Base-by-base conservation (phyloP, 805 yeast genomes). In the Hanseniaspora jakobsenii region DNA sequence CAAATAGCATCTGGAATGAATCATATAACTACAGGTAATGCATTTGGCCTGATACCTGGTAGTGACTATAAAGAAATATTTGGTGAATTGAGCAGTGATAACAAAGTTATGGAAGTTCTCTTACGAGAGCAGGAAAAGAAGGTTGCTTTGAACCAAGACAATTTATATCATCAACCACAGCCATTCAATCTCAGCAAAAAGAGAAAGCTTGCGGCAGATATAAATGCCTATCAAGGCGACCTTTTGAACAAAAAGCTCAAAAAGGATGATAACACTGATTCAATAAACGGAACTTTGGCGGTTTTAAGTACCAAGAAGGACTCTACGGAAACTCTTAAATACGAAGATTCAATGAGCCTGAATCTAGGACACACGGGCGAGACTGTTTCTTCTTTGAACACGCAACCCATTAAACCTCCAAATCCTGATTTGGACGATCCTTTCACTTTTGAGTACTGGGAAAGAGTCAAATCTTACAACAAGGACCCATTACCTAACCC, bases 1-100 rank as follows among this genome's bases (percentile, higher is more conserved):
- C 38, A 42, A 22, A 34, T 35, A 8, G 21, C 32, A 10, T 28
- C 32, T 9, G 46, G 46, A 28, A 42, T 42, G 46, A 42, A 32
- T 13, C 37, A 42, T 18, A 42, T 42, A 13, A 42, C 46, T 18
- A 42, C 46, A 5, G 46, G 46, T 5, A 42, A 42, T 23, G 39
- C 46, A 1, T n/a, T 35, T 8, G 46, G 46, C 4, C 10, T 42
- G 18, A 4, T 42, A 7, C 37, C 39, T 13, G n/a, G 39, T 7
- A 22, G 23, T 17, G 46, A 42, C 14, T 42, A 35, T 23, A 42
- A 35, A 21, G 26, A 24, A 14, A 17, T 42, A 6, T 42, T 42
- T 29, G 37, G 32, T 17, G 30, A 30, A 3, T 35, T 42, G 13
- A 35, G 46, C 18, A 42, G 29, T 17, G 46, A 42, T 26, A 22